Percentiles rank a stretch among this genome's conserved stretches.
phyloP scores from a whole-genome alignment of 2,329 filamentous ascomycete genomes.

The Trichoderma breve region DNA sequence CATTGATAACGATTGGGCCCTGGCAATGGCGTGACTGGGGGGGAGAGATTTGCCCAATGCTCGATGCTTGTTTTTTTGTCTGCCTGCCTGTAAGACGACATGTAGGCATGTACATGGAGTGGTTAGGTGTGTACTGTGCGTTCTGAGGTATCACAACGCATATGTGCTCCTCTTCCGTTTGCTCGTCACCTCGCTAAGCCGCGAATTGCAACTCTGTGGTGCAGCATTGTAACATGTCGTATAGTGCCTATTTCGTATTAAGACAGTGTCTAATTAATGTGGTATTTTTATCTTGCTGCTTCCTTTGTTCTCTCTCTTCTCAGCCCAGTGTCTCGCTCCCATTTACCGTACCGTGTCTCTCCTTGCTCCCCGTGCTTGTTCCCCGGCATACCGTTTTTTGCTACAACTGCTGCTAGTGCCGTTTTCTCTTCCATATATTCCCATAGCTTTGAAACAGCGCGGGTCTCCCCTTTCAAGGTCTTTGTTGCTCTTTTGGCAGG shows the following conservation, averaged over 20 bases:
- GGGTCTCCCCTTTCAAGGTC: constrained; percentile 5
- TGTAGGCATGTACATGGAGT: neutral
- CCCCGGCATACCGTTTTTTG: constrained; percentile 1
- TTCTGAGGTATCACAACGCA: neutral
- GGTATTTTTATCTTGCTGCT: neutral
- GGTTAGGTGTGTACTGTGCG: neutral
- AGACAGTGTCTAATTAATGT: neutral
- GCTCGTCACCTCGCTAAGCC: neutral
- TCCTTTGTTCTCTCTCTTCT: neutral
- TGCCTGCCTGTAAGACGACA: neutral
- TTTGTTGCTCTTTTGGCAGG: neutral
- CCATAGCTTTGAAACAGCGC: neutral
- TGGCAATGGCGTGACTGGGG: constrained; percentile 17
- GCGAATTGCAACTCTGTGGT: neutral
- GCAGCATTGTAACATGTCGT: neutral
- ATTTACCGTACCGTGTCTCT: neutral
- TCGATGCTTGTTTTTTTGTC: neutral
- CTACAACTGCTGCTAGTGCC: neutral
- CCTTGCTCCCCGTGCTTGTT: neutral
- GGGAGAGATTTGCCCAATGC: neutral
- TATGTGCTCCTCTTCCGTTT: too few relatives aligned
- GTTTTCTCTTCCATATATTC: too few relatives aligned
- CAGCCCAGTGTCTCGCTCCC: neutral
- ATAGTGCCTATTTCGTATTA: neutral
- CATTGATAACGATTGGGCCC: constrained; percentile 17